These are phyloP conservation scores for Plasmodium sp. DNA, from an alignment of 169 alveolate genomes.

Conservation along the genomic window DNA sequence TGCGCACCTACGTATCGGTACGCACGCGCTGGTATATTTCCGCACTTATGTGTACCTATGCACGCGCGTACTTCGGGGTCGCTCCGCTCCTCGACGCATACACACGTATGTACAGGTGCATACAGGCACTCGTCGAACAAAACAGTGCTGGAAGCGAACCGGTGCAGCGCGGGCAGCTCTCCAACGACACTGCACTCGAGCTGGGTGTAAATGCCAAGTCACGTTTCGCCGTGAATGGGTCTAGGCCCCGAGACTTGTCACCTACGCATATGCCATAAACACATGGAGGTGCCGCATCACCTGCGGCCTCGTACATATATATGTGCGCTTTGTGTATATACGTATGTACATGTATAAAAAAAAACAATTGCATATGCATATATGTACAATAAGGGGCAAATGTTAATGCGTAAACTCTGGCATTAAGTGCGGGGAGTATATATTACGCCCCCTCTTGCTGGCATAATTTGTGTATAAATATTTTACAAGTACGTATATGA, in stretches of 20 bases:
- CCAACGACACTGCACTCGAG: neutral
- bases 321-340: neutral
- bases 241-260: neutral
- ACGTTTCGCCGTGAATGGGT: neutral
- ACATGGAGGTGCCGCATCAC: neutral
- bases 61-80: neutral
- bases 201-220: neutral
- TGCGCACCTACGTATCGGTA: neutral
- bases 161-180: neutral
- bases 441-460: neutral
- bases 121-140: neutral
- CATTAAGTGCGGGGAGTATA: neutral
- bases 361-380: neutral
- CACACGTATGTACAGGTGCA: neutral
- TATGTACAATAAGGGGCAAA: neutral
- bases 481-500: neutral
- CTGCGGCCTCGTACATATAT: neutral
- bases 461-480: neutral
- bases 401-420: neutral
- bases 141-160: neutral
- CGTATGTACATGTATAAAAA: neutral
- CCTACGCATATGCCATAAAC: neutral
- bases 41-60: neutral
- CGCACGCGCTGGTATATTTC: neutral
- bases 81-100: neutral